Percentiles rank a stretch among this genome's conserved stretches.
These are phyloP conservation scores for Xylaria grammica DNA, from an alignment of 495 filamentous ascomycete genomes.

Conservation along the genomic window DNA sequence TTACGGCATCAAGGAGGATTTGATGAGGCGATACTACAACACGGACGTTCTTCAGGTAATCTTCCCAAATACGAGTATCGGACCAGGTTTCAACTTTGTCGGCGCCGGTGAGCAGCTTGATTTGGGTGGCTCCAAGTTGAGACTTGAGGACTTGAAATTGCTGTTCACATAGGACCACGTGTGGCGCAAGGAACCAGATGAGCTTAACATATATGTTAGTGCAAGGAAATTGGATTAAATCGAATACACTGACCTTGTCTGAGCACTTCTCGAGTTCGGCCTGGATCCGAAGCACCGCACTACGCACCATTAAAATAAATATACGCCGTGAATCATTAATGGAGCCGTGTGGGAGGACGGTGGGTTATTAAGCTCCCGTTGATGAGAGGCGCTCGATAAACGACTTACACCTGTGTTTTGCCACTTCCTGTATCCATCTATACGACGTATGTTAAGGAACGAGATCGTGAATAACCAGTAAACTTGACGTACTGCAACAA, in stretches of 20 bases:
- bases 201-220: conserved; percentile 51
- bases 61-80: conserved; percentile 72
- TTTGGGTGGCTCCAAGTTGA: conserved; percentile 67
- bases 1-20: conserved; percentile 77
- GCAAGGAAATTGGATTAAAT: neutral
- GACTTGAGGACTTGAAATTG: conserved; percentile 67
- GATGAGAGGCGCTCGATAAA: neutral
- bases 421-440: conserved; percentile 95
- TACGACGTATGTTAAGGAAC: neutral
- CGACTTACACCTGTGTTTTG: conserved; percentile 84
- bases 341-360: neutral
- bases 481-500: conserved; percentile 70
- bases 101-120: conserved; percentile 67
- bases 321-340: neutral
- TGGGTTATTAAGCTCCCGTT: neutral
- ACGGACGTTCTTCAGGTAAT: conserved; percentile 66
- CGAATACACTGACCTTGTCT: conserved; percentile 59
- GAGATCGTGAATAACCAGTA: neutral
- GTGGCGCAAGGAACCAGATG: conserved; percentile 87
- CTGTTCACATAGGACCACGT: conserved; percentile 74
- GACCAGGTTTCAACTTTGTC: conserved; percentile 80
- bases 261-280: conserved; percentile 71
- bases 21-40: conserved; percentile 81
- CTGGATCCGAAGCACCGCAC: conserved; percentile 78
- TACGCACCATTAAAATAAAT: conserved; percentile 37